Evolutionary conservation across 2,329 filamentous ascomycete species (phyloP), one percentile per base, ranked within the genome.

Genomic region (Torrubiella hemipterigena): DNA sequence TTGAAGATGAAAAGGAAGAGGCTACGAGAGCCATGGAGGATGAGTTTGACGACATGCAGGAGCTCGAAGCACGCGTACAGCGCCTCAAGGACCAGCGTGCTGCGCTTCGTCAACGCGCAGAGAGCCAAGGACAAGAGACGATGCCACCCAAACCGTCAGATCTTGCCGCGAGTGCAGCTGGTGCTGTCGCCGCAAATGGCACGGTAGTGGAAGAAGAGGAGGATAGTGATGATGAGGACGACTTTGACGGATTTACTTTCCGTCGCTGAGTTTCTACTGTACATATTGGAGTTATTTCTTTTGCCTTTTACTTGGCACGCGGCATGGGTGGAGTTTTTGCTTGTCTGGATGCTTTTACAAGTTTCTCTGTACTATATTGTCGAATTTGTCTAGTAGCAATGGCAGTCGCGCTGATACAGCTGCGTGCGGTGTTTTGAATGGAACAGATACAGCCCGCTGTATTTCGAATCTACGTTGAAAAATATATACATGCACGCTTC

Each of bases 1-100:
- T 75, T 2, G 69, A 69, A 34, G 78, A 77, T 23, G 81, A 86
- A 49, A 71, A 71, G 34, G 83, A 91, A 49, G 83, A 91, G 44
- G 82, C 83, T 2, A 71, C 69, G 25, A 67, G 78, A 15, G 74
- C 78, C 18, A 56, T 87, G 34, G 79, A 85, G 52, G 73, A 77
- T 24, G 83, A 89, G 51, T 81, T 89, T 42, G 81, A 85, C 35
- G 77, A 86, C 49, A 89, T 89, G 82, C 77, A 81, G 48, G 72
- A 77, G 47, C 65, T 89, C 27, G 83, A 89, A 51, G 71, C 73
- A 31, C 69, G 81, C 6, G 78, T 89, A 10, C 64, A 66, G 36
- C 67, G 64, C 38, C 54, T 89, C 32, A 79, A 81, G 49, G 74
- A 82, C 47, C 75, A 73, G 51, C 64, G 81, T 28, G 82, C 87